These are phyloP conservation scores for Russula ochroleuca DNA, from an alignment of 768 basidiomycete genomes.

Conservation along the genomic window DNA sequence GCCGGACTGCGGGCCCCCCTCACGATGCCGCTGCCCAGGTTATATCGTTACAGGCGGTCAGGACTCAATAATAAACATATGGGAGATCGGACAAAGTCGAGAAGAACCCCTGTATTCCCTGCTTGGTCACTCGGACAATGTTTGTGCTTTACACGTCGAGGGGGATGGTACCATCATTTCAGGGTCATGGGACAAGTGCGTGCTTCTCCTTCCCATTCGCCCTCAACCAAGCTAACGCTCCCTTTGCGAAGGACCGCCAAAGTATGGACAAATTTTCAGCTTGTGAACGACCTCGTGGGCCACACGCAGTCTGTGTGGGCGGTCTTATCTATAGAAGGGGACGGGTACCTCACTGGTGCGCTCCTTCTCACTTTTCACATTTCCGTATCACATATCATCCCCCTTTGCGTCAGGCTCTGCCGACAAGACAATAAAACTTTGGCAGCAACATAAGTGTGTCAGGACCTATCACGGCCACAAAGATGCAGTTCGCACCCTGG, in stretches of 20 bases:
- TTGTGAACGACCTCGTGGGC: slow-evolving; percentile 69
- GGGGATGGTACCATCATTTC: slow-evolving; percentile 75
- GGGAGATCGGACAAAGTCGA: slow-evolving; percentile 52
- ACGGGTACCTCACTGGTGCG: slow-evolving; percentile 77
- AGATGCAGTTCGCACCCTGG: slow-evolving; percentile 86
- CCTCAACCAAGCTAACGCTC: not conserved
- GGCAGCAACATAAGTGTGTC: slow-evolving; percentile 70
- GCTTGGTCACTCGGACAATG: slow-evolving; percentile 85
- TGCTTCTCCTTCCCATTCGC: slow-evolving; percentile 13
- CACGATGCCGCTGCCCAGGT: slow-evolving; percentile 34
- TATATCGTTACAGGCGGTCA: slow-evolving; percentile 86
- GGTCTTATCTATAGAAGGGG: slow-evolving; percentile 72
- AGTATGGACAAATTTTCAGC: slow-evolving; percentile 81
- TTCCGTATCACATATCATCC: not conserved
- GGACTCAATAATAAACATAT: slow-evolving; percentile 84
- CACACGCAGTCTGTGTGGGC: slow-evolving; percentile 95
- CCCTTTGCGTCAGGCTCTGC: slow-evolving; percentile 63
- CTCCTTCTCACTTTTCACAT: not conserved
- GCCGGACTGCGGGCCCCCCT: slow-evolving; percentile 11
- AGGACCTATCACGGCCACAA: slow-evolving; percentile 81
- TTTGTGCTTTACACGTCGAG: slow-evolving; percentile 77
- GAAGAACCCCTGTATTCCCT: slow-evolving; percentile 79
- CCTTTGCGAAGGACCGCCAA: slow-evolving; percentile 70
- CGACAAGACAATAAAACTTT: slow-evolving; percentile 90
- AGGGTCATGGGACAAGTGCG: slow-evolving; percentile 96